Percentiles rank a stretch among this genome's conserved stretches.
These are phyloP conservation scores for Candida gigantensis DNA, from an alignment of 1,139 yeast genomes.

Conservation along the genomic window DNA sequence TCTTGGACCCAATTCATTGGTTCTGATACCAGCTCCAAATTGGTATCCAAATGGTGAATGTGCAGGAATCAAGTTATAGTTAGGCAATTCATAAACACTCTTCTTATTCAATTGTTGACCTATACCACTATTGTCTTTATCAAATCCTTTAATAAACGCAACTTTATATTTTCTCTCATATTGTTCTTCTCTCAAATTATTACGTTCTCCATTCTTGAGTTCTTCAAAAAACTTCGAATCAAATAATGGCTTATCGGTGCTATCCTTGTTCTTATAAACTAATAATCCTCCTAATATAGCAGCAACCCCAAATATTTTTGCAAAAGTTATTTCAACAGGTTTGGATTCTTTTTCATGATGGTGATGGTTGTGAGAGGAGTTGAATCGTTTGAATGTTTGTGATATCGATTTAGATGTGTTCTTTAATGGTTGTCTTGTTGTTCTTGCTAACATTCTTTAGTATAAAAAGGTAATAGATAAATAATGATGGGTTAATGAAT, in stretches of 20 bases:
- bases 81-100: slow-evolving; percentile 29
- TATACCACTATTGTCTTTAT: slow-evolving; percentile 50
- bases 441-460: slow-evolving; percentile 15
- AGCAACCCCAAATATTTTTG: slow-evolving; percentile 22
- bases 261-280: slow-evolving; percentile 40
- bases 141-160: slow-evolving; percentile 44
- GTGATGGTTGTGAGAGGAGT: slow-evolving; percentile 24
- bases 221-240: slow-evolving; percentile 38
- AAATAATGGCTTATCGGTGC: slow-evolving; percentile 39
- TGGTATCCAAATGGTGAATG: slow-evolving; percentile 45
- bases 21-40: slow-evolving; percentile 50
- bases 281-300: slow-evolving; percentile 40
- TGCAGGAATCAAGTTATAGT: slow-evolving; percentile 42
- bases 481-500: background rate
- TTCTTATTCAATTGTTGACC: slow-evolving; percentile 45
- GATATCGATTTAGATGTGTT: slow-evolving; percentile 11
- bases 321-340: slow-evolving; percentile 26
- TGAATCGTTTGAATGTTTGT: slow-evolving; percentile 29
- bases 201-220: slow-evolving; percentile 39
- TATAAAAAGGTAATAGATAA: slow-evolving; percentile 1
- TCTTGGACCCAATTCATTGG: slow-evolving; percentile 49
- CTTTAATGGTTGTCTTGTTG: slow-evolving; percentile 8
- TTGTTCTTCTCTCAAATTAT: slow-evolving; percentile 38
- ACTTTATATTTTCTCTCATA: slow-evolving; percentile 42
- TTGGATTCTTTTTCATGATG: slow-evolving; percentile 28